Base-by-base conservation (phyloP, 805 yeast genomes). In the Schwanniomyces vanrijiae region DNA sequence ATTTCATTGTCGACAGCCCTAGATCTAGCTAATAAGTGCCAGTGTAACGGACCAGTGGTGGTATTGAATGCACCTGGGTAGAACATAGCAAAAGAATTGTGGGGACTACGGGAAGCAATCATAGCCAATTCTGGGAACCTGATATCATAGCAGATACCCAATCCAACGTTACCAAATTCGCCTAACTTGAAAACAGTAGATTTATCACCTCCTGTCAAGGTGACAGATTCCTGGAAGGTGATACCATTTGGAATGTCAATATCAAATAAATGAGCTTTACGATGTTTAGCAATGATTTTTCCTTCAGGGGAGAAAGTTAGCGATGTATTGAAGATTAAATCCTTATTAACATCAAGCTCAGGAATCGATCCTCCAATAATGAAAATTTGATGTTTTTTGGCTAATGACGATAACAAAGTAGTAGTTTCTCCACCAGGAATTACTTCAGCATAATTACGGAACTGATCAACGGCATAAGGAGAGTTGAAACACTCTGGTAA, bases 401-500 rank as follows among this genome's bases (percentile, higher is more conserved):
- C 96, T 54, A 90, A 64, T 0, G 64, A 60, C 0, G 90, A 73
- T 42, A 92, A 68, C 42, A 87, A 78, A 44, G 65, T 54, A 3
- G 92, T 83, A 4, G 83, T 76, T 49, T 82, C 84, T 5, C 96
- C 96, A 1, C 71, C 64, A 5, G 96, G 95, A 37, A 94, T 87
- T n/a, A 65, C 56, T 65, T 94, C 99, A 3, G 96, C 91, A 62
- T 94, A 92, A 49, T 88, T 83, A 5, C 87, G 81, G 67, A 94
- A 94, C 51, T 91, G 86, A 48, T 81, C 80, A 24, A 90, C 96
- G 0, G 96, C 82, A 62, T 94, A 94, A 2, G 98, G 98, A 1
- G 97, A 88, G 65, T 92, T 94, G 80, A 91, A 92, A 70, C 97
- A 90, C 69, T 94, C 98, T 7, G 99, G 99, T 26, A 94, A 72